Conservation (phyloP, 345 rosid genomes). For the Clausena lansium region DNA sequence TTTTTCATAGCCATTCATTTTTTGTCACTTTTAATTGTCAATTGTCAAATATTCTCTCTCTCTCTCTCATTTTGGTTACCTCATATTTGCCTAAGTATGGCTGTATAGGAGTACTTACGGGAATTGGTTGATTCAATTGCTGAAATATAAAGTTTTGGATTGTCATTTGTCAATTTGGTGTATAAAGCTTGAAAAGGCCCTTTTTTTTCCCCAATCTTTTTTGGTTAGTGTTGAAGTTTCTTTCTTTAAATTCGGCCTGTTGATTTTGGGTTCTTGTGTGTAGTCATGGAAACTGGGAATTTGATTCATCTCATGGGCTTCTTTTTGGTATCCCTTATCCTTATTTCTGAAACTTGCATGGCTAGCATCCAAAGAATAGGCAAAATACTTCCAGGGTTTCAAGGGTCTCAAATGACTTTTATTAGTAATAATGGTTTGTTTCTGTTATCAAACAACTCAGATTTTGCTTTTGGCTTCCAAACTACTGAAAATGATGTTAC, state of each 20-base stretch:
- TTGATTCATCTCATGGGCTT: slow-evolving; percentile 20
- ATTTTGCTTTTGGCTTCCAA: slow-evolving; percentile 61
- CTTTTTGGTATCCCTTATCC: slow-evolving; percentile 27
- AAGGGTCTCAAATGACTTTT: slow-evolving; percentile 73
- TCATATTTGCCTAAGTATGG: neutral
- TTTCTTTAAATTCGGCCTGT: neutral
- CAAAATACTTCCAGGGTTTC: slow-evolving; percentile 42
- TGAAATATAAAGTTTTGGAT: too few species aligned
- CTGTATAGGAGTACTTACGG: neutral
- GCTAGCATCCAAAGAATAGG: slow-evolving; percentile 38
- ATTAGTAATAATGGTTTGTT: slow-evolving; percentile 61
- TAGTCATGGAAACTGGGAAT: slow-evolving; percentile 36
- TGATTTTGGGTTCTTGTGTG: slow-evolving; percentile 14
- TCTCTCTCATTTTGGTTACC: neutral
- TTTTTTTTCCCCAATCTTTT: neutral
- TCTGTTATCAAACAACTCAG: slow-evolving; percentile 59
- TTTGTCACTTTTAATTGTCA: neutral
- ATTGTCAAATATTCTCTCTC: neutral
- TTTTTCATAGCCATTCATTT: neutral
- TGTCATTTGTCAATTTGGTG: neutral
- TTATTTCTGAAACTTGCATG: slow-evolving; percentile 31
- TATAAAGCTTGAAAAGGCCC: neutral
- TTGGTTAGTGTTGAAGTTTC: neutral
- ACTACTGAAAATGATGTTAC: slow-evolving; percentile 39
- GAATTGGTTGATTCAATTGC: neutral